Base-by-base conservation (phyloP, 2,329 filamentous ascomycete genomes). In the Elsinoe necatrix region DNA sequence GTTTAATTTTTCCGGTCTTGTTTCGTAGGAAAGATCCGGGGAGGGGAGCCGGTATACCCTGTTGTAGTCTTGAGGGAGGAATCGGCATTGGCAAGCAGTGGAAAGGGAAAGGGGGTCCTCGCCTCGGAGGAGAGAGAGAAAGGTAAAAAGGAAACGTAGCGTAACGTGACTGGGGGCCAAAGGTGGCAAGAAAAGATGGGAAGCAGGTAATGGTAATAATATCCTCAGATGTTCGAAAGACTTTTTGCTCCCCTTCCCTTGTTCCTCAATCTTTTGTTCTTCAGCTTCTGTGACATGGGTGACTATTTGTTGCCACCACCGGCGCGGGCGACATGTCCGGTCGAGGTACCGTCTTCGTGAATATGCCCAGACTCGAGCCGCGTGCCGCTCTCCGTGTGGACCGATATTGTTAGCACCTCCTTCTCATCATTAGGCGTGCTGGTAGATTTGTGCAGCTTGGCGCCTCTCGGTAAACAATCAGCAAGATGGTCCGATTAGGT, bases 391-490 rank as follows among this genome's bases (percentile, higher is more conserved):
- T 55, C 42, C n/a, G 57, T 58, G 18, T 56, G 52, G 29, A 55
- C 34, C 6, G 51, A 55, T 21, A 58, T 12, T 7, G 57, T 51
- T 14, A 58, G 29, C 12, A 58, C 52, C 48, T 58, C 50, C 27
- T 54, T 35, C 34, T 41, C 57, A 11, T 59, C 41, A 41, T 55
- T 59, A 25, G 58, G 58, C 43, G 58, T 52, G 23, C 34, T 52
- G 42, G 50, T 27, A 7, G 55, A 58, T 29, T 52, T 45, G 45
- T 58, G 58, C 20, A 59, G 29, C 39, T 54, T 54, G 29, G 47
- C 48, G 39, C 55, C 55, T 23, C 43, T n/a, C n/a, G n/a, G n/a
- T n/a, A n/a, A n/a, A n/a, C n/a, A n/a, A n/a, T n/a, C n/a, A n/a
- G n/a, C n/a, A n/a, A n/a, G n/a, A n/a, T n/a, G n/a, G n/a, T n/a